Conservation (phyloP, 768 basidiomycete species). For the Suillus plorans region DNA sequence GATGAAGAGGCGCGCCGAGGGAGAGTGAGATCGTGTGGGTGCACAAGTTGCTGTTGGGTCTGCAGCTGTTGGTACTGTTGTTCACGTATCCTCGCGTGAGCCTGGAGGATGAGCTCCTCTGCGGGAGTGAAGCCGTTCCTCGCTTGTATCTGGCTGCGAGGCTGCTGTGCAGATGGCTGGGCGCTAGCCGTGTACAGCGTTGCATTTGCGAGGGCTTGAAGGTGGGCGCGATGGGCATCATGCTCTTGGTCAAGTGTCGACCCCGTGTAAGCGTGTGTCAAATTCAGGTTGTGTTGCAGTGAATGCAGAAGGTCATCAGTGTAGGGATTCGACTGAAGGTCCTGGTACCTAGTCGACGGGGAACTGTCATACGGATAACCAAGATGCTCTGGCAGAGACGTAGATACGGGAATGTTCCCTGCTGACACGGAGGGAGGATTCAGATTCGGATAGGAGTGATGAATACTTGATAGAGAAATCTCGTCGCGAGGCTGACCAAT, state of each 20-base stretch:
- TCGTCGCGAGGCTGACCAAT: slow-evolving; percentile 4
- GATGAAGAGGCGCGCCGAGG: not conserved
- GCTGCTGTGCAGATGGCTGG: slow-evolving; percentile 7
- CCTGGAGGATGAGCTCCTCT: slow-evolving; percentile 67
- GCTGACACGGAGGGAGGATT: not conserved
- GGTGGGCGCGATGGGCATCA: slow-evolving; percentile 19
- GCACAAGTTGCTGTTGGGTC: slow-evolving; percentile 3
- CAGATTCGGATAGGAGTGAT: slow-evolving; percentile 6
- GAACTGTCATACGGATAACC: slow-evolving; percentile 18
- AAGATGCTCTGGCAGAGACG: slow-evolving; percentile 23
- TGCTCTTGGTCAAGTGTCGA: slow-evolving; percentile 16
- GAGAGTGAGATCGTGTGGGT: not conserved
- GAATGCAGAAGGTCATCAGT: slow-evolving; percentile 41
- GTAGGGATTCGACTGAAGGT: slow-evolving; percentile 32
- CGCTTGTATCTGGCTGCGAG: slow-evolving; percentile 34
- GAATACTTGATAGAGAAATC: slow-evolving; percentile 3
- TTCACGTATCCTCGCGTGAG: slow-evolving; percentile 33
- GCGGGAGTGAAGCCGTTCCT: slow-evolving; percentile 64
- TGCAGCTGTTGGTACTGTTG: slow-evolving; percentile 21
- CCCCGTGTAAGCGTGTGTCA: slow-evolving; percentile 15
- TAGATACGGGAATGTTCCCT: slow-evolving; percentile 16
- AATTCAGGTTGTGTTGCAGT: slow-evolving; percentile 24
- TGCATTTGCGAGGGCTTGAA: slow-evolving; percentile 24
- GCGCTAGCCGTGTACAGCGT: slow-evolving; percentile 12
- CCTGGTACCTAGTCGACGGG: slow-evolving; percentile 13